Conservation (phyloP, 1,284 basidiomycete genomes). For the Sanghuangporus baumii region DNA sequence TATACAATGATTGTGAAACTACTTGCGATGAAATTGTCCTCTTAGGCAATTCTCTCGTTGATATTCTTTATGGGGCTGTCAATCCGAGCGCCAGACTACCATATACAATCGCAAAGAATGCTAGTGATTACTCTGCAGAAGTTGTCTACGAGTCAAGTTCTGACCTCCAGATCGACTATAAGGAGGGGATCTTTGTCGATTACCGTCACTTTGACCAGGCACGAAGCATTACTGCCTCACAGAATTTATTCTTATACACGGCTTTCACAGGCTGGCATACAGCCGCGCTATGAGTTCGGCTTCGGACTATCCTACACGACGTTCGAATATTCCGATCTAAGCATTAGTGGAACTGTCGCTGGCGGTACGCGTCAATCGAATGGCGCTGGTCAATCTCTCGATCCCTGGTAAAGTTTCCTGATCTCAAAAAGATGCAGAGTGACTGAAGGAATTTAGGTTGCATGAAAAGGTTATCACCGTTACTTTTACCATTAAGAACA, state of each 20-base stretch:
- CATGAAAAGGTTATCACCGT: constrained; percentile 29
- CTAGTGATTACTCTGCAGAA: constrained; percentile 40
- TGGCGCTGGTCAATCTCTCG: constrained; percentile 27
- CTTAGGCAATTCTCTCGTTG: constrained; percentile 37
- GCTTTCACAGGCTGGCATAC: constrained; percentile 33
- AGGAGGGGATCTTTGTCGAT: constrained; percentile 26
- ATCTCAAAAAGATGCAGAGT: background rate
- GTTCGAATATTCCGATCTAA: constrained; percentile 64
- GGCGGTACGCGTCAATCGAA: constrained; percentile 27
- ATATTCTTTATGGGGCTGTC: constrained; percentile 40
- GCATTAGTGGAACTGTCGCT: constrained; percentile 22
- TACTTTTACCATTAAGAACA: constrained; percentile 31
- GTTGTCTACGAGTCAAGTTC: constrained; percentile 23
- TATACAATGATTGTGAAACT: background rate
- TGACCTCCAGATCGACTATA: constrained; percentile 28
- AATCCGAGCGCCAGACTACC: constrained; percentile 42
- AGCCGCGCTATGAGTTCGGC: constrained; percentile 72
- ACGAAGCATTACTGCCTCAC: background rate
- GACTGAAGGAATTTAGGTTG: constrained; percentile 22
- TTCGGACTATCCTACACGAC: constrained; percentile 82
- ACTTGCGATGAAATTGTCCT: background rate
- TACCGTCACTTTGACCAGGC: constrained; percentile 21
- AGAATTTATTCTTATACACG: background rate
- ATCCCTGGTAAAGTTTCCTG: constrained; percentile 25
- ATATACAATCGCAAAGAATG: constrained; percentile 43